A percentile compares a stretch with the other conserved stretches of the same genome.
Conservation (phyloP, 192 early-diverging fungal species). For the Allomyces macrogynus region DNA sequence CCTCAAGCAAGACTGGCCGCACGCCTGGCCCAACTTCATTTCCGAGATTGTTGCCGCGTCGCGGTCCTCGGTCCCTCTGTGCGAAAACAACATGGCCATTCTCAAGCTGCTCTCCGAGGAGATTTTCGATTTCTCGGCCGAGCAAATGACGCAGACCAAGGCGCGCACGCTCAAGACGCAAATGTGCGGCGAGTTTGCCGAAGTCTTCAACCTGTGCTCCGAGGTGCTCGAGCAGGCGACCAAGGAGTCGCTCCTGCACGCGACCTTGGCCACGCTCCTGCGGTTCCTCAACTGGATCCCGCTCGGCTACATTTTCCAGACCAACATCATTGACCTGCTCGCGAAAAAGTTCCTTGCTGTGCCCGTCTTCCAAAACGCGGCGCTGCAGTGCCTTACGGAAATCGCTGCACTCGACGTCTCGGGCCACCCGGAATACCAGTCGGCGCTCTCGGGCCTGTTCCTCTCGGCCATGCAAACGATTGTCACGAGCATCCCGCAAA, state of each 20-base stretch:
- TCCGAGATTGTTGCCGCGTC: constrained; percentile 93
- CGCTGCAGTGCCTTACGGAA: constrained; percentile 92
- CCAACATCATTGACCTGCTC: constrained; percentile 65
- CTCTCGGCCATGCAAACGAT: constrained; percentile 53
- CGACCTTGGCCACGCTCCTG: constrained; percentile 84
- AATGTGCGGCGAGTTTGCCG: constrained; percentile 87
- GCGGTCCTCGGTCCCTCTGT: constrained; percentile 72
- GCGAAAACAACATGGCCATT: constrained; percentile 99
- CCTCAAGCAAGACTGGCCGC: constrained; percentile 99
- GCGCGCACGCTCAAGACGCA: constrained; percentile 81
- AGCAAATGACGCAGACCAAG: constrained; percentile 95
- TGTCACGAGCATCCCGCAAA: constrained; percentile 43
- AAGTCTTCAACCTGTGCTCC: constrained; percentile 83
- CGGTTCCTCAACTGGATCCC: constrained; percentile 97
- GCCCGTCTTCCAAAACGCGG: constrained; percentile 72
- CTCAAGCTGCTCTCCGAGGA: constrained; percentile 96
- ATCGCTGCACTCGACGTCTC: constrained; percentile 67
- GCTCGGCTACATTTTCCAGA: constrained; percentile 95
- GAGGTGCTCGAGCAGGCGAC: constrained; percentile 83
- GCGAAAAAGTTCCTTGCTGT: constrained; percentile 58
- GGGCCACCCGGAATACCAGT: constrained; percentile 47
- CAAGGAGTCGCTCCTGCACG: constrained; percentile 50
- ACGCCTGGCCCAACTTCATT: constrained; percentile 96
- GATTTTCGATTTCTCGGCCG: constrained; percentile 96
- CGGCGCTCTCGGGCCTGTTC: constrained; percentile 75